Evolutionary conservation across 139 green algal species (phyloP).

Genomic region (Chlorokybus atmophyticus): DNA sequence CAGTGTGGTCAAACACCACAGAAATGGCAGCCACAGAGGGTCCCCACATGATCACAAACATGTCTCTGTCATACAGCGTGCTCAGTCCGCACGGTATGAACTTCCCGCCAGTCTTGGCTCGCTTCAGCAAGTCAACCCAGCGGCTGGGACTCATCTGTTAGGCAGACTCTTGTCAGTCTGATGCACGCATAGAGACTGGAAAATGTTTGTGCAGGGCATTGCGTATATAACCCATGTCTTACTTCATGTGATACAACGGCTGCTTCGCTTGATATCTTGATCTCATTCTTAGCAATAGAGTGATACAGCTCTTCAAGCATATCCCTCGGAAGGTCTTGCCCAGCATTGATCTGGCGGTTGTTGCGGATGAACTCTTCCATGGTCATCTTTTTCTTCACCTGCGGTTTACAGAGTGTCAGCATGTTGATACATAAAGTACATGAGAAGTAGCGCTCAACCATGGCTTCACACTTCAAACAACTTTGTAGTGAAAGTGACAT

Average conservation of each 20-base stretch:
- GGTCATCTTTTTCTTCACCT: conserved; percentile 79
- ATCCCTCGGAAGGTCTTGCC: conserved; percentile 47
- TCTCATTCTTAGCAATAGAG: conserved; percentile 52
- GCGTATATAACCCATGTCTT: too few relatives aligned
- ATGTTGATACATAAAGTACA: not conserved
- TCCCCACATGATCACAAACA: conserved; percentile 80
- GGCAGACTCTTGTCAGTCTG: too few relatives aligned
- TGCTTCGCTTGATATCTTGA: conserved; percentile 37
- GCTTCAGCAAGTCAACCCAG: conserved; percentile 43
- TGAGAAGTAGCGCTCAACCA: not conserved
- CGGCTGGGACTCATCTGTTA: conserved; percentile 42
- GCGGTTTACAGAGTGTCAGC: not conserved
- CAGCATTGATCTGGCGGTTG: conserved; percentile 64
- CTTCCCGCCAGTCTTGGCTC: conserved; percentile 14
- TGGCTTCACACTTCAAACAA: not conserved
- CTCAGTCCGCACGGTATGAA: conserved; percentile 25
- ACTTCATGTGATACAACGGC: too few relatives aligned
- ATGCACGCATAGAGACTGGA: too few relatives aligned
- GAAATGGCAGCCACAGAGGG: conserved; percentile 76
- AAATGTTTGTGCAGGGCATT: too few relatives aligned
- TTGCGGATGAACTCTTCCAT: conserved; percentile 68
- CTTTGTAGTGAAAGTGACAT: conserved; percentile 3
- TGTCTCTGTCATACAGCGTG: conserved; percentile 54
- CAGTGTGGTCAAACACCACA: conserved; percentile 71
- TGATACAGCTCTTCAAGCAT: conserved; percentile 48